Conservation (phyloP, 768 basidiomycete species). For the Nidularia sp. region DNA sequence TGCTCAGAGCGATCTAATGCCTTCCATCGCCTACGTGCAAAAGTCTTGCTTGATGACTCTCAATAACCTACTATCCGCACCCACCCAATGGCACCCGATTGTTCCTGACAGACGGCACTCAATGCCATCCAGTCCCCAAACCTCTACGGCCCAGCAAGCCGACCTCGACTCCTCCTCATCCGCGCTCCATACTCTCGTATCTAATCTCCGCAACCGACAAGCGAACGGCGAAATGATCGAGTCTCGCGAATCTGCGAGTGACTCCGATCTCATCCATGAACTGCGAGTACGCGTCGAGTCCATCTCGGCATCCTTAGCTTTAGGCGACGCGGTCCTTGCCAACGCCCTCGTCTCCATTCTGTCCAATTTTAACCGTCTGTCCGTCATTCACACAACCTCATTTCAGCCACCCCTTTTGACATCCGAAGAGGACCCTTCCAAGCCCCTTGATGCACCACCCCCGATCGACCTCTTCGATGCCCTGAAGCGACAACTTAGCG, state of each 20-base stretch:
- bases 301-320: slow-evolving; percentile 36
- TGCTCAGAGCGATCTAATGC: slow-evolving; percentile 54
- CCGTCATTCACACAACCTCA: slow-evolving; percentile 31
- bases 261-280: slow-evolving; percentile 55
- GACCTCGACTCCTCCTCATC: slow-evolving; percentile 37
- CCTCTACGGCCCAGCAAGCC: slow-evolving; percentile 20
- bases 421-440: slow-evolving; percentile 7
- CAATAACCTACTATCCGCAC: slow-evolving; percentile 58
- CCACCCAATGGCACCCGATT: slow-evolving; percentile 47
- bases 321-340: slow-evolving; percentile 59
- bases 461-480: slow-evolving; percentile 47
- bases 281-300: slow-evolving; percentile 50
- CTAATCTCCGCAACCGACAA: slow-evolving; percentile 54
- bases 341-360: slow-evolving; percentile 68
- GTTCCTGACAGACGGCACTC: slow-evolving; percentile 60
- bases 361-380: slow-evolving; percentile 61
- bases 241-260: slow-evolving; percentile 30
- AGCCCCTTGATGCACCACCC: slow-evolving; percentile 16
- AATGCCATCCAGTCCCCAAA: slow-evolving; percentile 42
- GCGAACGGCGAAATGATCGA: slow-evolving; percentile 43
- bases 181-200: slow-evolving; percentile 58
- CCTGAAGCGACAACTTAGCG: slow-evolving; percentile 65
- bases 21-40: slow-evolving; percentile 72
- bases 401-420: slow-evolving; percentile 7
- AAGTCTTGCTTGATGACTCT: slow-evolving; percentile 72